Evolutionary conservation across 2,329 filamentous ascomycete species (phyloP).

Genomic region (Cercospora nicotianae): DNA sequence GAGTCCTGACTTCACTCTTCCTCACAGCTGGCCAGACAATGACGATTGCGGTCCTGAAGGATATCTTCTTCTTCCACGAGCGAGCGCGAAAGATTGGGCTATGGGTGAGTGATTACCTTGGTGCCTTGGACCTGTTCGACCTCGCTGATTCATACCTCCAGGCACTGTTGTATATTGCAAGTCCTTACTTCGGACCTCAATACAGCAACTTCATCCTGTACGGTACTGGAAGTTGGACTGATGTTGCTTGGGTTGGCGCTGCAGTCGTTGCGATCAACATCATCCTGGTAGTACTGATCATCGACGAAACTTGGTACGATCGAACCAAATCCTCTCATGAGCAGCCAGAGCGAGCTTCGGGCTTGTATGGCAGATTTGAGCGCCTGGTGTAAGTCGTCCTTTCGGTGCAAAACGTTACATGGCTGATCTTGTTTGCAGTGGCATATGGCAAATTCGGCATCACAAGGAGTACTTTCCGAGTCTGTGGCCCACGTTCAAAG

Average conservation of each 20-base stretch:
- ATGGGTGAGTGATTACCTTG: constrained; percentile 13
- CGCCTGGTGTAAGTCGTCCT: not conserved
- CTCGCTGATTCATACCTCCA: constrained; percentile 6
- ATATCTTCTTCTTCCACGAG: constrained; percentile 29
- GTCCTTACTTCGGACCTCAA: not conserved
- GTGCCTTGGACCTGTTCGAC: too few relatives aligned
- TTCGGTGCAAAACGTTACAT: not conserved
- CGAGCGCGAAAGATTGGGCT: constrained; percentile 26
- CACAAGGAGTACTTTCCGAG: constrained; percentile 13
- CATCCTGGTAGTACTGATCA: constrained; percentile 12
- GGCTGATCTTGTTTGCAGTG: constrained; percentile 15
- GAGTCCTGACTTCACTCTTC: not conserved
- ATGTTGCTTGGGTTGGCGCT: constrained; percentile 1
- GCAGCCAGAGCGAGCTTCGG: constrained; percentile 16
- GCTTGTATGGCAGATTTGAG: not conserved
- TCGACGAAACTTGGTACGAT: constrained; percentile 21
- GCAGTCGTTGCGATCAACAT: not conserved
- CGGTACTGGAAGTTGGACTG: not conserved
- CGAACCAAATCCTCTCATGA: constrained; percentile 4
- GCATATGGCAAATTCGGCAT: constrained; percentile 15
- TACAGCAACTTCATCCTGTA: constrained; percentile 1
- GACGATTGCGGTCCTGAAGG: constrained; percentile 20
- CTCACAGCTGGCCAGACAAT: constrained; percentile 11
- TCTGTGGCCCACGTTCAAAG: not conserved
- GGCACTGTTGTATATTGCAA: constrained; percentile 18